phyloP scores from a whole-genome alignment of 2,329 filamentous ascomycete species.

The Pseudodiploospora longispora region DNA sequence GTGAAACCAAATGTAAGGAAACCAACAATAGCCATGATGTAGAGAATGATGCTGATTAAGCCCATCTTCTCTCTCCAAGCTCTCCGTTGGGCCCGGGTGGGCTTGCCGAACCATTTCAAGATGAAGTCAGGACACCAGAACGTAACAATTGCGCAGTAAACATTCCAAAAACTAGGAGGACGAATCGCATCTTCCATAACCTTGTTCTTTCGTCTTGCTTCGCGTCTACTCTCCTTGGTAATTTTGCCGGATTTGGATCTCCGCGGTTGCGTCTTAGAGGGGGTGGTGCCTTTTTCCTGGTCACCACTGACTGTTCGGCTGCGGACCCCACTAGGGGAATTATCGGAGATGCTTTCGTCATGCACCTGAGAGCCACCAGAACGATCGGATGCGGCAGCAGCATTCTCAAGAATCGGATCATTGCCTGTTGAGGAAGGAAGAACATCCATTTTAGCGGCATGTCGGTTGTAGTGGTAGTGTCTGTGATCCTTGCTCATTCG shows the following conservation, averaged over 20 bases:
- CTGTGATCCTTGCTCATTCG: slow-evolving; percentile 80
- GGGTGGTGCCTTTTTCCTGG: slow-evolving; percentile 23
- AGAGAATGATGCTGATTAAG: slow-evolving; percentile 82
- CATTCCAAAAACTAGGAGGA: slow-evolving; percentile 85
- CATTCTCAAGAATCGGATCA: slow-evolving; percentile 75
- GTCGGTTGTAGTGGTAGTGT: slow-evolving; percentile 92
- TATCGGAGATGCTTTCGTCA: slow-evolving; percentile 35
- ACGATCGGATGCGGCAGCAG: slow-evolving; percentile 55
- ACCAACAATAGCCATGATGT: slow-evolving; percentile 82
- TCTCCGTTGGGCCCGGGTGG: slow-evolving; percentile 74
- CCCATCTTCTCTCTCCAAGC: slow-evolving; percentile 99
- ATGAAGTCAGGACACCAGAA: slow-evolving; percentile 90
- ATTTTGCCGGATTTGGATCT: slow-evolving; percentile 52
- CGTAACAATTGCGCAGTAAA: slow-evolving; percentile 88
- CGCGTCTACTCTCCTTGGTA: slow-evolving; percentile 45
- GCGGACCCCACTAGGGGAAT: slow-evolving; percentile 29
- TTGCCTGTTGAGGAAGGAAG: slow-evolving; percentile 88
- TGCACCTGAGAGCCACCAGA: slow-evolving; percentile 38
- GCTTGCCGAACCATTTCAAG: slow-evolving; percentile 77
- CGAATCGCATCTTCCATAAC: slow-evolving; percentile 56
- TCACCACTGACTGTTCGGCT: slow-evolving; percentile 25
- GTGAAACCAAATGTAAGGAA: slow-evolving; percentile 97
- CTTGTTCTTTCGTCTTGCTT: slow-evolving; percentile 41
- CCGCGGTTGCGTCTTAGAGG: slow-evolving; percentile 26
- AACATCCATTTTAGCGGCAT: slow-evolving; percentile 87